Conservation (phyloP, 2,329 filamentous ascomycete genomes). For the Podosphaera xanthii region DNA sequence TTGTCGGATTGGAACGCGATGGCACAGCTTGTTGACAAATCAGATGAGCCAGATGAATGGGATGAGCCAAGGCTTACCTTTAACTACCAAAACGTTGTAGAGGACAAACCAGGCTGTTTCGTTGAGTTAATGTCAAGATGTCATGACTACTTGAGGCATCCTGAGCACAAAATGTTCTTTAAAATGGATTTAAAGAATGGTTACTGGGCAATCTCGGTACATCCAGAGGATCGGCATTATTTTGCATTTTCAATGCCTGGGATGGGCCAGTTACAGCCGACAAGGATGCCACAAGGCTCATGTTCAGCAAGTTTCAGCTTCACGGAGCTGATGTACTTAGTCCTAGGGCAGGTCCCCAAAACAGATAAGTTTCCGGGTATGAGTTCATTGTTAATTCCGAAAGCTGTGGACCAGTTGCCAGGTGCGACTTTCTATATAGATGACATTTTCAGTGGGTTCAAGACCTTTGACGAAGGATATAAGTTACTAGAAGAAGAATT, state of each 20-base stretch:
- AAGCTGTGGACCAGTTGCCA: background rate
- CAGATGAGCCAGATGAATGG: background rate
- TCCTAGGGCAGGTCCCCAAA: background rate
- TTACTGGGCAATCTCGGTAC: background rate
- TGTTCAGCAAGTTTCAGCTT: background rate
- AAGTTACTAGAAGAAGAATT: background rate
- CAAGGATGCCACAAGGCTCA: background rate
- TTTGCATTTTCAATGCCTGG: background rate
- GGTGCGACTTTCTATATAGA: background rate
- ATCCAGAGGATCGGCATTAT: background rate
- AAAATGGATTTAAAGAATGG: background rate
- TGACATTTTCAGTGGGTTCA: background rate
- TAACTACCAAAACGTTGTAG: slow-evolving; percentile 1
- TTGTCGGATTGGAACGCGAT: background rate
- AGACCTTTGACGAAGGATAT: background rate
- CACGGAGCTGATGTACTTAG: background rate
- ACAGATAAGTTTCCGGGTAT: background rate
- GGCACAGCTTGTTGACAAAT: background rate
- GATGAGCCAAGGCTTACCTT: slow-evolving; percentile 1
- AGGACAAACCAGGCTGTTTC: background rate
- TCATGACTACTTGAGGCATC: background rate
- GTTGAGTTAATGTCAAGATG: background rate
- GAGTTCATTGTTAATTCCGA: background rate
- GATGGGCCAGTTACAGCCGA: background rate
- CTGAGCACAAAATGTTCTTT: background rate